Base-by-base conservation (phyloP, 768 basidiomycete genomes). In the Austroboletus eburneus region DNA sequence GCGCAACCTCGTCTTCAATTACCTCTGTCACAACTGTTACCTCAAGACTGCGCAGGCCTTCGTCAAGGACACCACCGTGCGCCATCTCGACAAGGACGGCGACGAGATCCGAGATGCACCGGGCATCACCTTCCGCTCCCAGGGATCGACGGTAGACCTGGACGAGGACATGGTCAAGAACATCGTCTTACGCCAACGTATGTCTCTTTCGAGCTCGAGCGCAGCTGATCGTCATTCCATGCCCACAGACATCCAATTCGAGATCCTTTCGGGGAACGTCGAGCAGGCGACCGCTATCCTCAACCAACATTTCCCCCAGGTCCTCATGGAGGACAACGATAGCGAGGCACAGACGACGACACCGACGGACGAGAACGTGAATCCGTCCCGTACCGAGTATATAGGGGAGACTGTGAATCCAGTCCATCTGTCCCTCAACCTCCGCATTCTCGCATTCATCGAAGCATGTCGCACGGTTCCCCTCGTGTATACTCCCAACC, bases 391-490 rank as follows among this genome's bases (percentile, higher is more conserved):
- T 29, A 64, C 76, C 35, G 66, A 75, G 46, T 85, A 80, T 52
- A 63, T 77, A 18, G 69, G 78, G 21, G 68, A 80, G 3, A 84
- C 79, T 2, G 85, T 91, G 6, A 74, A 85, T 39, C 85, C 91
- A n/a, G 64, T 72, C 2, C 89, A 92, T 56, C 74, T 95, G 43
- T 71, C 73, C 16, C 76, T 97, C 50, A 93, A 96, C 61, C 81
- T 97, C 32, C 85, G 85, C 41, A 88, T 96, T 39, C 83, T 87
- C 34, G 79, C 80, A 2, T 97, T 96, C 69, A 83, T 89, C 58
- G 94, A 97, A 65, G 77, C 83, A 18, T 82, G 90, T 52, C 81
- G 91, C 23, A 85, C 86, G 3, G 62, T 77, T 12, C 86, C 88
- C 4, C 72, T 90, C 16, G 67, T 68, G 3, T 76, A 75, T 56